Conservation (phyloP, 192 early-diverging fungal species). For the Umbelopsis sp. region DNA sequence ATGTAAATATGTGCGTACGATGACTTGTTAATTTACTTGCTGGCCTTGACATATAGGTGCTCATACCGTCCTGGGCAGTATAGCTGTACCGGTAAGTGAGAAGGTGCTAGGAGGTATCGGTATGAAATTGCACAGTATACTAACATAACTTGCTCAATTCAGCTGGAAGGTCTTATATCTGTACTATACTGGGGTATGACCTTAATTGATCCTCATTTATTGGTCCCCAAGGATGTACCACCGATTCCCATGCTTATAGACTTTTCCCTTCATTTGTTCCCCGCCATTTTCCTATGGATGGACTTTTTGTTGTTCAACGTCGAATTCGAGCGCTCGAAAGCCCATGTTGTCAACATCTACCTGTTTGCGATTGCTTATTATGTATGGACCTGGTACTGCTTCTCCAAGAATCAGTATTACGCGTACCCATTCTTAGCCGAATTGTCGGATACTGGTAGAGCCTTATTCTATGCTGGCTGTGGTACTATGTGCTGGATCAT, state of each 20-base stretch:
- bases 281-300: constrained; percentile 29
- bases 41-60: background rate
- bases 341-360: constrained; percentile 29
- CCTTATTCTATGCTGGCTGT: constrained; percentile 23
- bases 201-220: constrained; percentile 25
- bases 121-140: background rate
- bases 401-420: constrained; percentile 29
- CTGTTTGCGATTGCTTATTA: constrained; percentile 28
- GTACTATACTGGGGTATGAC: constrained; percentile 36
- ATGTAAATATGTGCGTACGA: background rate
- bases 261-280: constrained; percentile 33
- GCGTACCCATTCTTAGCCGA: constrained; percentile 35
- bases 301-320: constrained; percentile 36
- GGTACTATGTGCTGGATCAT: constrained; percentile 30
- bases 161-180: constrained; percentile 37
- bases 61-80: constrained; percentile 23
- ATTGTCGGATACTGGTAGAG: constrained; percentile 12
- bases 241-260: constrained; percentile 30
- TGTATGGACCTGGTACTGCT: constrained; percentile 33
- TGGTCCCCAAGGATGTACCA: constrained; percentile 21
- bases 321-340: constrained; percentile 27
- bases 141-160: background rate
- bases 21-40: background rate
- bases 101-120: background rate
- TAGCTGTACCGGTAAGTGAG: constrained; percentile 33